Percentiles rank a stretch among this genome's conserved stretches.
Conservation (phyloP, 306 rosid species). For the Sechiopsis laciniata region DNA sequence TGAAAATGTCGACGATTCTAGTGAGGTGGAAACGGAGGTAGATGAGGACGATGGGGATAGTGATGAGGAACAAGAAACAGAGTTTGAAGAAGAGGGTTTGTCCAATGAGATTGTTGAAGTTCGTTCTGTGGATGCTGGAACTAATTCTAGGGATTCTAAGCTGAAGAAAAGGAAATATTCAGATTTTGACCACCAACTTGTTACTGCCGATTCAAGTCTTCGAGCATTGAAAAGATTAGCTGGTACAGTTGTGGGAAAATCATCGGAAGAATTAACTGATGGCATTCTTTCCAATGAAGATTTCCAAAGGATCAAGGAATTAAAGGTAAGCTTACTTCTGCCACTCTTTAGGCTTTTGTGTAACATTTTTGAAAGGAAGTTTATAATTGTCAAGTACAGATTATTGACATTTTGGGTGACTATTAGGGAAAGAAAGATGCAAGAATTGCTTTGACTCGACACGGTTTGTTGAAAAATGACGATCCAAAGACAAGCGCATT, state of each 20-base stretch:
- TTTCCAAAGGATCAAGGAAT: constrained; percentile 64
- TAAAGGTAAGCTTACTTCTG: constrained; percentile 37
- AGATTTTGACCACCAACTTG: constrained; percentile 49
- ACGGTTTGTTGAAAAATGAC: constrained; percentile 47
- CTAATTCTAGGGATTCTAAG: constrained; percentile 31
- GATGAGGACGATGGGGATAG: constrained; percentile 30
- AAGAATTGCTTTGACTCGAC: constrained; percentile 50
- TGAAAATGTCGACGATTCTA: constrained; percentile 33
- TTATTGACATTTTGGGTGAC: constrained; percentile 21
- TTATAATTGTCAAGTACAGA: neutral
- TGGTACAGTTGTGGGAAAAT: constrained; percentile 24
- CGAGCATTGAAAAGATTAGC: constrained; percentile 72
- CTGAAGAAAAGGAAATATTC: constrained; percentile 56
- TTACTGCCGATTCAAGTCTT: constrained; percentile 71
- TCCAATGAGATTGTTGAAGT: constrained; percentile 22
- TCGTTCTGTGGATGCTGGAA: constrained; percentile 27
- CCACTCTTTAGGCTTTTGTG: neutral
- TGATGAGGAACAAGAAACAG: neutral
- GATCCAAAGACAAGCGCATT: constrained; percentile 28
- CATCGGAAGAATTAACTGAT: constrained; percentile 36
- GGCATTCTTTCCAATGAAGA: constrained; percentile 90
- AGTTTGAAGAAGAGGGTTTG: constrained; percentile 21
- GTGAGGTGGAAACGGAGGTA: constrained; percentile 31
- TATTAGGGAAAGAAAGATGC: constrained; percentile 61
- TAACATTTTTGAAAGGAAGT: neutral